These are phyloP conservation scores for Yamadazyma mexicana DNA, from an alignment of 1,139 yeast genomes.

Conservation along the genomic window DNA sequence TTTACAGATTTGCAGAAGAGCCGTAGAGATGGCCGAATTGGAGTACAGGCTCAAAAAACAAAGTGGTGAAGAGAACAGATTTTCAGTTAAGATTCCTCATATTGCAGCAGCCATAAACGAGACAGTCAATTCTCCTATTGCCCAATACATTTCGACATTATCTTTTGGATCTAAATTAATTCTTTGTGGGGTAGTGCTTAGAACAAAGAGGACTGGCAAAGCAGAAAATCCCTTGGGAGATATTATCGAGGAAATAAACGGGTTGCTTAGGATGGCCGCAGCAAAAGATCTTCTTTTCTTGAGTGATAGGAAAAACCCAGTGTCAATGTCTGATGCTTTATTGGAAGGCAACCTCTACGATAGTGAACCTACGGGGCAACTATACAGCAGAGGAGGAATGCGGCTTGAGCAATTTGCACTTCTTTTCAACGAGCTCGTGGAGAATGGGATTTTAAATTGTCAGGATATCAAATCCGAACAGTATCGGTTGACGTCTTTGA, in stretches of 20 bases:
- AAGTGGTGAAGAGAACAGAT: slow-evolving; percentile 26
- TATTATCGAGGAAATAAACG: slow-evolving; percentile 72
- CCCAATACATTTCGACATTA: slow-evolving; percentile 56
- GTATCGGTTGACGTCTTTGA: slow-evolving; percentile 59
- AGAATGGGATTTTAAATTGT: slow-evolving; percentile 71
- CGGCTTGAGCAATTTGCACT: slow-evolving; percentile 49
- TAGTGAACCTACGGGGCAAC: neutral
- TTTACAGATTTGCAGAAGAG: slow-evolving; percentile 81
- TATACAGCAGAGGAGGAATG: slow-evolving; percentile 19
- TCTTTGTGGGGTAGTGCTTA: slow-evolving; percentile 62
- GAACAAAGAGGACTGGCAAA: slow-evolving; percentile 66
- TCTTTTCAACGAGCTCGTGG: slow-evolving; percentile 66
- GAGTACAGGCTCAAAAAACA: slow-evolving; percentile 28
- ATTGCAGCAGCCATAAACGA: slow-evolving; percentile 79
- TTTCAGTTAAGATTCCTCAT: slow-evolving; percentile 65
- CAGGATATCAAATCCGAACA: slow-evolving; percentile 73
- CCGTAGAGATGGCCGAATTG: slow-evolving; percentile 82
- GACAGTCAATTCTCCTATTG: slow-evolving; percentile 72
- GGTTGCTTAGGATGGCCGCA: slow-evolving; percentile 29
- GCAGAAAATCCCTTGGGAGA: slow-evolving; percentile 77
- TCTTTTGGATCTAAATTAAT: slow-evolving; percentile 73
- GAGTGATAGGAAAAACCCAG: neutral
- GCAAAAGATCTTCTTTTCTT: slow-evolving; percentile 16
- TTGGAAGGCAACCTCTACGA: slow-evolving; percentile 8
- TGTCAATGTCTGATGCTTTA: slow-evolving; percentile 12